Conservation (phyloP, 768 basidiomycete species). For the Chalciporus piperatus region DNA sequence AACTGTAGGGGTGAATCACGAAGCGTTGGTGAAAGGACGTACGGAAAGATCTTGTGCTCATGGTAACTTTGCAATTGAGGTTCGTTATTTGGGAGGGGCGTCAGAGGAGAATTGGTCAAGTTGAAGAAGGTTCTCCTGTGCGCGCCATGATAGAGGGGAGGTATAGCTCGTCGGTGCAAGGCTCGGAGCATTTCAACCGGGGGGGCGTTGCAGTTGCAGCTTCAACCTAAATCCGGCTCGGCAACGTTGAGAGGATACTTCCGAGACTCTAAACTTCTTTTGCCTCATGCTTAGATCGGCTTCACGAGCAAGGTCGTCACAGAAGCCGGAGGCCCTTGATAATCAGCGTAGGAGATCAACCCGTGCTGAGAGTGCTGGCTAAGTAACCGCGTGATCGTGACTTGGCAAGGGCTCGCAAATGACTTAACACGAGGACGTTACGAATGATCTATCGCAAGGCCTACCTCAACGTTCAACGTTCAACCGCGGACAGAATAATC, state of each 20-base stretch:
- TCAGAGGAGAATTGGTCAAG: slow-evolving; percentile 47
- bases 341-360: background rate
- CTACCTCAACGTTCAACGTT: too few species aligned
- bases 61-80: slow-evolving; percentile 61
- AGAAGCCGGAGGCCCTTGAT: background rate
- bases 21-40: slow-evolving; percentile 33
- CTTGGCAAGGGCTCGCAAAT: too few species aligned
- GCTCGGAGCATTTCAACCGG: slow-evolving; percentile 19
- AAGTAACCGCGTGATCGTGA: too few species aligned
- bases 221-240: background rate
- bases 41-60: slow-evolving; percentile 89
- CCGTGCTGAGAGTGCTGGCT: background rate
- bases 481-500: background rate
- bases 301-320: background rate
- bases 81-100: slow-evolving; percentile 34
- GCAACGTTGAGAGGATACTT: background rate
- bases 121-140: slow-evolving; percentile 43
- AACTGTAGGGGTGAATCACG: slow-evolving; percentile 10
- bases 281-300: background rate
- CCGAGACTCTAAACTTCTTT: background rate
- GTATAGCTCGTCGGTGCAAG: slow-evolving; percentile 6
- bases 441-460: background rate
- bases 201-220: background rate
- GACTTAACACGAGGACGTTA: background rate
- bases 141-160: background rate